Conservation (phyloP, 2,329 filamentous ascomycete species). For the Trichoderma afroharzianum region DNA sequence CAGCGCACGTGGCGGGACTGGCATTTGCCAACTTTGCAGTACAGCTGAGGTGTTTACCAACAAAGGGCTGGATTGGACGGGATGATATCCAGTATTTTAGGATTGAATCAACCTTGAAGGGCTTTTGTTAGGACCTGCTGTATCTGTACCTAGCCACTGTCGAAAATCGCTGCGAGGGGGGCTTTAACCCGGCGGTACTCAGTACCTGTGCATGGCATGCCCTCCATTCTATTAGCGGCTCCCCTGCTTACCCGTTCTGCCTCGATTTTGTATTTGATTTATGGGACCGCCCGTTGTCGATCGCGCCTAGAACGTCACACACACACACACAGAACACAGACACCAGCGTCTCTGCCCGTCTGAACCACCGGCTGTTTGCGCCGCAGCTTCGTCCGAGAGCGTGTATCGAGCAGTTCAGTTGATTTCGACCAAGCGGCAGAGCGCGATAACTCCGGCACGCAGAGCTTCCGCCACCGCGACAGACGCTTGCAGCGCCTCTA, state of each 20-base stretch:
- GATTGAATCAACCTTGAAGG: not conserved
- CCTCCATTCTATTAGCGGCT: not conserved
- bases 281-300: conserved; percentile 9
- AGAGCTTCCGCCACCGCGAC: not conserved
- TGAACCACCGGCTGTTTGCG: not conserved
- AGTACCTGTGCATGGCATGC: not conserved
- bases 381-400: not conserved
- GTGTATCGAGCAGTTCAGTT: not conserved
- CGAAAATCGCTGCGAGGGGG: not conserved
- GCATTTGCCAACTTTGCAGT: not conserved
- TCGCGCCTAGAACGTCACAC: conserved; percentile 11
- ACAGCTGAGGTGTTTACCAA: not conserved
- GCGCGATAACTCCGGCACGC: not conserved
- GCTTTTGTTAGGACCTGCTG: not conserved
- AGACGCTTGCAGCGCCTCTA: not conserved
- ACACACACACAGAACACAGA: not conserved
- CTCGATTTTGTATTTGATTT: conserved; percentile 1
- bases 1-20: not conserved
- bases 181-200: not conserved
- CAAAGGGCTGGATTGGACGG: not conserved
- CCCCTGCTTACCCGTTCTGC: conserved; percentile 1
- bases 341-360: not conserved
- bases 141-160: not conserved
- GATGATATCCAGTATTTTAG: not conserved
- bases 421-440: not conserved